Base-by-base conservation (phyloP, 768 basidiomycete genomes). In the Calocybe indica region DNA sequence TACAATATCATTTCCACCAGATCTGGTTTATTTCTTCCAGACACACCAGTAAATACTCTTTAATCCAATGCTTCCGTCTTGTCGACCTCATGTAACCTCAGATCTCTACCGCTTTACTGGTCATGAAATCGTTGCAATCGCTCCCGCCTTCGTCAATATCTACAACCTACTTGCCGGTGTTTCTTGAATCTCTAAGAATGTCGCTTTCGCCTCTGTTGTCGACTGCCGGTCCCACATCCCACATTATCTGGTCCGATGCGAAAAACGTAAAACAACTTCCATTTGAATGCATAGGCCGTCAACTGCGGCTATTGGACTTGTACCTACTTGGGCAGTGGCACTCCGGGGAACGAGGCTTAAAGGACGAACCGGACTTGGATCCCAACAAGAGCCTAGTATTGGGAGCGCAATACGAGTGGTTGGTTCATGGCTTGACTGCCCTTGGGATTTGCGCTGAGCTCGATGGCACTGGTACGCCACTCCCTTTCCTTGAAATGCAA, bases 311-410 rank as follows among this genome's bases (percentile, higher is more conserved):
- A 1, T 55, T 89, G 7, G 87, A 89, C 52, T 67, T 74, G 1
- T 83, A 75, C 58, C 69, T 89, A 1, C 63, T 88, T 7, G 77
- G 73, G 1, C 73, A 76, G 37, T 87, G 83, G 83, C 56, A 53
- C 6, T 45, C 53, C 5, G 43, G 44, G 22, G 41, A 40, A 47
- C 49, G 34, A 51, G 34, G 33, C 9, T 15, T 6, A 52, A 43
- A 12, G 53, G 22, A 22, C 22, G 4, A 53, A 22, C 49, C 55
- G 5, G 47, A 61, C 7, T 58, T 49, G 6, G 58, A 59, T 5
- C 52, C 39, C 35, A 56, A 45, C n/a, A 53, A 12, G 47, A 37
- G 9, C 47, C 48, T 29, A 15, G 34, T 12, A 36, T 33, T n/a
- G 46, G 57, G 56, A 12, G 72, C 72, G 5, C 58, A 72, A 37